Conservation (phyloP, 805 yeast genomes). For the Zygotorulaspora florentina region DNA sequence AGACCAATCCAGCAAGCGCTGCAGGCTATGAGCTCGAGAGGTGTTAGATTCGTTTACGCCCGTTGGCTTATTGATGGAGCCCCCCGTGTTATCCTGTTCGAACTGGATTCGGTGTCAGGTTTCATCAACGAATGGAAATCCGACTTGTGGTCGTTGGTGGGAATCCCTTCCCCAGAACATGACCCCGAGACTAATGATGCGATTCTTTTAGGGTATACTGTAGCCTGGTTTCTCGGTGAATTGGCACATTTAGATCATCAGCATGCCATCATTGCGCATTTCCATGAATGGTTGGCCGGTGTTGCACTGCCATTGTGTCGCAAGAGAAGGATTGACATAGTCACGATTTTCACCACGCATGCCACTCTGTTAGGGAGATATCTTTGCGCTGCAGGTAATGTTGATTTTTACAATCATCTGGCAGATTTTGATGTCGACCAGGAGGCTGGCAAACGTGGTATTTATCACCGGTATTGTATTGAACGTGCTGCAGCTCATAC, state of each 20-base stretch:
- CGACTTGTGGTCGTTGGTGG: conserved; percentile 86
- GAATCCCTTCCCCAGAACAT: conserved; percentile 88
- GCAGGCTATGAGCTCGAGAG: conserved; percentile 76
- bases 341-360: conserved; percentile 95
- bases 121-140: conserved; percentile 89
- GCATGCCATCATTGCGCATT: conserved; percentile 88
- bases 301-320: conserved; percentile 90
- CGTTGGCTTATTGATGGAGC: conserved; percentile 98
- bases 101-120: conserved; percentile 65
- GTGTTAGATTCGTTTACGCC: conserved; percentile 80
- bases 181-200: conserved; percentile 92
- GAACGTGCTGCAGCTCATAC: conserved; percentile 96
- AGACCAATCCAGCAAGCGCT: conserved; percentile 43
- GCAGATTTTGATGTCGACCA: conserved; percentile 90
- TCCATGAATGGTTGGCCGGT: conserved; percentile 98
- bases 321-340: conserved; percentile 85
- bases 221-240: conserved; percentile 97
- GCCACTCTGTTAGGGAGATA: conserved; percentile 94
- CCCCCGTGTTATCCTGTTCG: conserved; percentile 87
- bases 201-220: conserved; percentile 83
- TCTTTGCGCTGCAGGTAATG: conserved; percentile 93
- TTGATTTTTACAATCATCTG: conserved; percentile 90
- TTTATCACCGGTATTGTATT: conserved; percentile 93
- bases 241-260: conserved; percentile 76
- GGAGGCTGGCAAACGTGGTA: conserved; percentile 97